Percentiles rank a stretch among this genome's conserved stretches.
Conservation (phyloP, 2,329 filamentous ascomycete species). For the Epichloe elymi region DNA sequence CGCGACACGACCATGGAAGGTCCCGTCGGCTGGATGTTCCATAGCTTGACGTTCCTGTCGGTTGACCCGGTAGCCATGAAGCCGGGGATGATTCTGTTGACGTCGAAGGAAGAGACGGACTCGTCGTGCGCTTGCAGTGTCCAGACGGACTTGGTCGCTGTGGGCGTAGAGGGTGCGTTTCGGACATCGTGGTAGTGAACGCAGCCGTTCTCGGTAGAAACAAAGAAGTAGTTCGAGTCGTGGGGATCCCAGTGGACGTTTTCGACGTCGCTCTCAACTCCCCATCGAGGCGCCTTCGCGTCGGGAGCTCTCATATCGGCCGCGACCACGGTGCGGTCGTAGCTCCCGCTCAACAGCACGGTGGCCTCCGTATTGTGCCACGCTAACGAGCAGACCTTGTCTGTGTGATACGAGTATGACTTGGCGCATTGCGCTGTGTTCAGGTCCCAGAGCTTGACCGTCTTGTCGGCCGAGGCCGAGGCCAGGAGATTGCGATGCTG, state of each 20-base stretch:
- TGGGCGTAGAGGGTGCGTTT: slow-evolving; percentile 57
- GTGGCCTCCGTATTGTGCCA: slow-evolving; percentile 88
- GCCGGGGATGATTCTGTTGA: slow-evolving; percentile 80
- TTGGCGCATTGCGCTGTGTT: slow-evolving; percentile 87
- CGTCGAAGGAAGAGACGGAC: slow-evolving; percentile 80
- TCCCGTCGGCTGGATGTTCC: slow-evolving; percentile 72
- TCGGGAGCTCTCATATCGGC: slow-evolving; percentile 92
- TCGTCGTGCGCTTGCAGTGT: slow-evolving; percentile 91
- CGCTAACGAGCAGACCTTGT: slow-evolving; percentile 92
- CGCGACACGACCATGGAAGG: slow-evolving; percentile 85
- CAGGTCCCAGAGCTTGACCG: slow-evolving; percentile 94
- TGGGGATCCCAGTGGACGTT: slow-evolving; percentile 87
- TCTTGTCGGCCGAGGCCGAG: slow-evolving; percentile 91
- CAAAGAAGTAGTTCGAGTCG: slow-evolving; percentile 85
- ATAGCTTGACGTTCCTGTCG: slow-evolving; percentile 91
- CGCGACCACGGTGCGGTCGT: slow-evolving; percentile 88
- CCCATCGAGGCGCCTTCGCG: slow-evolving; percentile 70
- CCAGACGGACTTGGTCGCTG: slow-evolving; percentile 77
- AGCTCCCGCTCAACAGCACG: slow-evolving; percentile 80
- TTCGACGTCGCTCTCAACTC: slow-evolving; percentile 92
- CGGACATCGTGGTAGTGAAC: slow-evolving; percentile 88
- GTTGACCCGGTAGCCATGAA: slow-evolving; percentile 89
- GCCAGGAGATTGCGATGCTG: slow-evolving; percentile 90
- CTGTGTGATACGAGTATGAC: slow-evolving; percentile 89
- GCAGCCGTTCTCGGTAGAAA: slow-evolving; percentile 82